Evolutionary conservation across 129 eudicot species (phyloP), one percentile per base, ranked within the genome.

Genomic region (Oenanthe sinensis): DNA sequence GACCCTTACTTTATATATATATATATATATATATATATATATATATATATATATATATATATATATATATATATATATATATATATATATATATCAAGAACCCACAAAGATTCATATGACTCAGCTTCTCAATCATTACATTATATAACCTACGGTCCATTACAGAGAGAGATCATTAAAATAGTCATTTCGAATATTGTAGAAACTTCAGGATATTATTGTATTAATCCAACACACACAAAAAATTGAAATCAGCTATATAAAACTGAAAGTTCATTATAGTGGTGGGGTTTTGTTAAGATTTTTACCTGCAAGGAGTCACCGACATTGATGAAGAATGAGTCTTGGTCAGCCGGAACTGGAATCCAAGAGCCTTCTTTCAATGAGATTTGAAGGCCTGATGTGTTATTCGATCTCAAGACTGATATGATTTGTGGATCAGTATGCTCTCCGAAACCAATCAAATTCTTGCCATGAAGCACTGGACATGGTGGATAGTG

Each of bases 361-460:
- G 92, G 79, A 39, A 88, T 67, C 92, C 92, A 88, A 17, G 42
- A 82, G 26, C 90, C 90, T 63, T 88, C 90, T 82, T 71, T 71
- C 62, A 86, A 37, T 33, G 63, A 80, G 22, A 88, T 88, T 82
- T 88, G 81, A 33, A 88, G 89, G 62, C 92, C 92, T 36, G 83
- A 77, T 13, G 88, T 80, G 78, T 86, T 84, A 75, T 88, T 88
- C 4, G 92, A 88, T 78, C 92, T 86, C 3, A 88, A 48, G 1
- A 86, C 84, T 8, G 92, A 88, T 3, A 88, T 82, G 74, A 88
- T 88, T 79, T 88, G 92, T 28, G 92, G 92, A 83, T 88, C 92
- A 8, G 92, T 88, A 78, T 88, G 92, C 44, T 82, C 92, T 43
- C 92, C 92, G 45, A 88, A 88, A 2, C 92, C 92, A 28, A 88